Evolutionary conservation across 768 basidiomycete species (phyloP).

Genomic region (Astraeus odoratus): DNA sequence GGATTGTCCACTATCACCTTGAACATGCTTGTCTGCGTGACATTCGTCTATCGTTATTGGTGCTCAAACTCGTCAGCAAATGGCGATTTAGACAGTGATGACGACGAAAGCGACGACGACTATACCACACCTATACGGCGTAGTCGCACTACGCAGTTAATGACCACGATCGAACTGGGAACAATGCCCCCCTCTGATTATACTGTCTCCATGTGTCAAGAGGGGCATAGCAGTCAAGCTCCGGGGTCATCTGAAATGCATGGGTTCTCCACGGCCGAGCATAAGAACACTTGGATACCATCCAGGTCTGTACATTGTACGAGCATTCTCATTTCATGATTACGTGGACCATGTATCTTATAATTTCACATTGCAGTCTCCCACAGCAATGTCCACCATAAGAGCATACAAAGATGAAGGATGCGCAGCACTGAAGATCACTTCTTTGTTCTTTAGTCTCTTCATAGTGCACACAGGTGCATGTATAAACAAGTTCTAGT

Average conservation of each 20-base stretch:
- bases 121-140: slow-evolving; percentile 4
- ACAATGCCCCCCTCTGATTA: background rate
- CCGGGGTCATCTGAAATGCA: slow-evolving; percentile 19
- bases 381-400: too few species aligned
- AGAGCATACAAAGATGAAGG: too few species aligned
- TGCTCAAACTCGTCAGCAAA: background rate
- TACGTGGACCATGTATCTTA: too few species aligned
- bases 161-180: slow-evolving; percentile 11
- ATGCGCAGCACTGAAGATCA: too few species aligned
- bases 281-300: too few species aligned
- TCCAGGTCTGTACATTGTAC: too few species aligned
- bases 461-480: too few species aligned
- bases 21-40: slow-evolving; percentile 16
- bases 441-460: too few species aligned
- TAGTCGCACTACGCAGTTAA: background rate
- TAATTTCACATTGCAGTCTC: too few species aligned
- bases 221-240: background rate
- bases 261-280: too few species aligned
- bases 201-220: background rate
- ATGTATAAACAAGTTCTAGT: too few species aligned
- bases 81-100: slow-evolving; percentile 1
- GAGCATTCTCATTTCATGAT: too few species aligned
- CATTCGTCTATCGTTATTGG: slow-evolving; percentile 10
- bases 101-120: slow-evolving; percentile 9
- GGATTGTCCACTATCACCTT: slow-evolving; percentile 13